Evolutionary conservation across 495 filamentous ascomycete species (phyloP).

Genomic region (Aspergillus affinis): DNA sequence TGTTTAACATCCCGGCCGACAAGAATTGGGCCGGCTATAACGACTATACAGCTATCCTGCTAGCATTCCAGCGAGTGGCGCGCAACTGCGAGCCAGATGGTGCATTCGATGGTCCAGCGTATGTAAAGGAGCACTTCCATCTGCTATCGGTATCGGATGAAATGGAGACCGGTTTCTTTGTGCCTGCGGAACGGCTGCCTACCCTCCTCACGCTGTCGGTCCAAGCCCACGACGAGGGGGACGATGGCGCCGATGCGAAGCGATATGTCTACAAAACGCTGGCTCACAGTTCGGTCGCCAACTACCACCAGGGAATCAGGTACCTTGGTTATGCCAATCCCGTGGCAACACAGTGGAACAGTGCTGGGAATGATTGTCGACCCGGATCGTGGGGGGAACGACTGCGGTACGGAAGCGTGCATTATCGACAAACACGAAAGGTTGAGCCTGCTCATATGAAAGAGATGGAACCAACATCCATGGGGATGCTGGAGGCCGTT

Average conservation of each 20-base stretch:
- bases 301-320: background rate
- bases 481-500: too few species aligned
- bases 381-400: background rate
- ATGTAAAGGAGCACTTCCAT: background rate
- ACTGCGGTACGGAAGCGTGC: background rate
- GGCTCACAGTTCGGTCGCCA: background rate
- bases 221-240: too few species aligned
- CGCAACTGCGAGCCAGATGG: background rate
- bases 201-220: too few species aligned
- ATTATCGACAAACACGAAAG: slow-evolving; percentile 1
- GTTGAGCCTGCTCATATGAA: too few species aligned
- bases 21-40: background rate
- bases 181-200: too few species aligned
- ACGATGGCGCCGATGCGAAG: too few species aligned
- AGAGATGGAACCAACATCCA: too few species aligned
- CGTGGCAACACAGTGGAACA: background rate
- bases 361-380: background rate
- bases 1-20: background rate
- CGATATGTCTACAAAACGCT: background rate
- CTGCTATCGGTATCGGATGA: background rate
- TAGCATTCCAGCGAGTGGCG: background rate
- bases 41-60: background rate
- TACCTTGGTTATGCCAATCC: background rate
- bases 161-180: too few species aligned
- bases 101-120: background rate